These are phyloP conservation scores for Gilbertella persicaria DNA, from an alignment of 371 early-diverging fungal species.

Conservation along the genomic window DNA sequence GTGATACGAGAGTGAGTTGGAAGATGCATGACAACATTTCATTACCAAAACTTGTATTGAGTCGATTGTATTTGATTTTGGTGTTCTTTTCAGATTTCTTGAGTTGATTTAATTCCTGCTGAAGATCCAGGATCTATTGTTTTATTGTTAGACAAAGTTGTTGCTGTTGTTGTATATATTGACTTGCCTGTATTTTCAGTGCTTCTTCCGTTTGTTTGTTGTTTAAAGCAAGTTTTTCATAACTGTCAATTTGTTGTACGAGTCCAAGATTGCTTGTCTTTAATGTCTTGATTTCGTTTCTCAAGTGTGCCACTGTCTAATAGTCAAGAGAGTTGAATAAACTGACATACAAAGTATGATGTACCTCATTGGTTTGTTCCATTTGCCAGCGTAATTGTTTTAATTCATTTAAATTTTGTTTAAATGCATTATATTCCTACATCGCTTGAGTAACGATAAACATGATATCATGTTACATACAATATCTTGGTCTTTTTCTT, in stretches of 20 bases:
- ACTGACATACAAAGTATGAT: neutral
- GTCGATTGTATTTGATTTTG: conserved; percentile 10
- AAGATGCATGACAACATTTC: neutral
- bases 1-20: neutral
- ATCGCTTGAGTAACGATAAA: neutral
- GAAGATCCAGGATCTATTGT: conserved; percentile 9
- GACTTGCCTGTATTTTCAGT: conserved; percentile 41
- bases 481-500: conserved; percentile 4
- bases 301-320: conserved; percentile 5
- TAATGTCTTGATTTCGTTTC: conserved; percentile 5
- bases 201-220: conserved; percentile 8
- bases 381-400: conserved; percentile 15
- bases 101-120: conserved; percentile 17
- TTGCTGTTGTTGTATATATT: conserved; percentile 5
- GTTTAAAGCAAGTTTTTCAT: neutral
- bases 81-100: conserved; percentile 14
- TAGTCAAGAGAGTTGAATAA: neutral
- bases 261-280: neutral
- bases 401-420: conserved; percentile 15
- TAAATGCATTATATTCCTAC: conserved; percentile 7
- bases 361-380: conserved; percentile 13
- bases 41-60: conserved; percentile 19
- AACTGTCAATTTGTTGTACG: neutral
- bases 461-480: neutral
- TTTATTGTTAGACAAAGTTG: neutral